phyloP scores from a whole-genome alignment of 306 rosid species.

The Prunus mira region DNA sequence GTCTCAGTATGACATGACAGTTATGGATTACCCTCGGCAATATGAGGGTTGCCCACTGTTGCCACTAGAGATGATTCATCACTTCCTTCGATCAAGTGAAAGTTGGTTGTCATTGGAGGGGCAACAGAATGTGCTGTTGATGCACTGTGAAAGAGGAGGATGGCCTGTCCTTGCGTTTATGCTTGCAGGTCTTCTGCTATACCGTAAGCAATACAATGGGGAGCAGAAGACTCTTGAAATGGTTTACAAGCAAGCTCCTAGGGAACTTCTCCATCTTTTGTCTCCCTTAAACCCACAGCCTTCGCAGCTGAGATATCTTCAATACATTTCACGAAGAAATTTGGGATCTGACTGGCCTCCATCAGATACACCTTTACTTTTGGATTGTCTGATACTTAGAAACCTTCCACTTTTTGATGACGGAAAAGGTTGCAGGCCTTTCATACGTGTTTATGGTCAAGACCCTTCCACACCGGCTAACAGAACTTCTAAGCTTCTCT shows the following conservation, averaged over 20 bases:
- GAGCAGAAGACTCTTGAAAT: conserved; percentile 95
- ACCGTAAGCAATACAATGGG: conserved; percentile 86
- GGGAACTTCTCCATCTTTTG: conserved; percentile 76
- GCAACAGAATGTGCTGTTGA: conserved; percentile 85
- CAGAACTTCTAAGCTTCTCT: conserved; percentile 85
- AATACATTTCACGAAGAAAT: conserved; percentile 84
- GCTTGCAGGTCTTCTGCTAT: conserved; percentile 88
- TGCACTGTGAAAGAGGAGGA: conserved; percentile 98
- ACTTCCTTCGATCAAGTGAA: conserved; percentile 97
- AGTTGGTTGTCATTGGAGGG: conserved; percentile 97
- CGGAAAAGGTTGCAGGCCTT: conserved; percentile 83
- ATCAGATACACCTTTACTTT: conserved; percentile 70
- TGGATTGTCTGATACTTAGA: conserved; percentile 83
- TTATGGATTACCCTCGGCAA: conserved; percentile 96
- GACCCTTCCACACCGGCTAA: conserved; percentile 73
- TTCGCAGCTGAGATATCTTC: conserved; percentile 98
- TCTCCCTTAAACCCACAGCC: conserved; percentile 87
- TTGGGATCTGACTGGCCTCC: conserved; percentile 94
- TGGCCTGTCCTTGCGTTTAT: conserved; percentile 99
- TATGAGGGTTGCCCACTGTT: conserved; percentile 87
- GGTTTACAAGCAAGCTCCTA: conserved; percentile 99
- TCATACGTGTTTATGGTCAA: conserved; percentile 76
- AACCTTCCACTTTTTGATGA: conserved; percentile 73
- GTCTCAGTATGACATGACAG: conserved; percentile 94
- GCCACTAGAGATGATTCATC: conserved; percentile 92